A percentile compares a stretch with the other conserved stretches of the same genome.
Conservation (phyloP, 805 yeast genomes). For the Saccharomycopsis fodiens region DNA sequence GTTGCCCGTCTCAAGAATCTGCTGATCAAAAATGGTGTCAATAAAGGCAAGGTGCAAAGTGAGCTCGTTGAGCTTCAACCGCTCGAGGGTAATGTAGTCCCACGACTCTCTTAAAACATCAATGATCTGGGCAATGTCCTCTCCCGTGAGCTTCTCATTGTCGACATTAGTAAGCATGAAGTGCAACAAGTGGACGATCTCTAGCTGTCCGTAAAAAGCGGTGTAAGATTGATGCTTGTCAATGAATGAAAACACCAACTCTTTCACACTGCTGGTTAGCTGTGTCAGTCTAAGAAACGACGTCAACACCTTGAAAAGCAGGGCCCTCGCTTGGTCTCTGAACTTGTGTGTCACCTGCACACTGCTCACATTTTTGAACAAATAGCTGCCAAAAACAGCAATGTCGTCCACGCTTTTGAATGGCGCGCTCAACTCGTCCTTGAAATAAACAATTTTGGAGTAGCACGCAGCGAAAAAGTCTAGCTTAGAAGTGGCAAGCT, state of each 20-base stretch:
- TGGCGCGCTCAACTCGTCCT: conserved; percentile 6
- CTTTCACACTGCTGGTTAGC: conserved; percentile 19
- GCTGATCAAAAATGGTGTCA: conserved; percentile 37
- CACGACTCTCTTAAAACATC: conserved; percentile 42
- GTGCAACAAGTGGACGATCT: conserved; percentile 21
- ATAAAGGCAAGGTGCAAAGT: conserved; percentile 53
- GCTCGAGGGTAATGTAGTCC: conserved; percentile 46
- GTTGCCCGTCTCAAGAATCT: conserved; percentile 30
- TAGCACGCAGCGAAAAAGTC: conserved; percentile 24
- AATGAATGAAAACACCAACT: conserved; percentile 20
- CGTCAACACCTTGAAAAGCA: conserved; percentile 24
- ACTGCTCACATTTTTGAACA: conserved; percentile 8
- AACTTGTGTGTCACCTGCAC: conserved; percentile 1
- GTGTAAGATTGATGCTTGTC: conserved; percentile 18
- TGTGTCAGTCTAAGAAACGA: conserved; percentile 20
- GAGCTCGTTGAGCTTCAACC: conserved; percentile 60
- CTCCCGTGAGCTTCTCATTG: conserved; percentile 1
- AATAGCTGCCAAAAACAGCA: not conserved
- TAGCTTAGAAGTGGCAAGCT: conserved; percentile 23
- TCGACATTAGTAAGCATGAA: conserved; percentile 20
- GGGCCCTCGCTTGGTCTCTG: conserved; percentile 2
- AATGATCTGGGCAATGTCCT: conserved; percentile 24
- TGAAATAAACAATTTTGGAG: conserved; percentile 7
- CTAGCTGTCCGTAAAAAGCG: conserved; percentile 24
- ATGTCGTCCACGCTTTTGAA: conserved; percentile 4